Base-by-base conservation (phyloP, 495 filamentous ascomycete genomes). In the Podospora fimiseda region DNA sequence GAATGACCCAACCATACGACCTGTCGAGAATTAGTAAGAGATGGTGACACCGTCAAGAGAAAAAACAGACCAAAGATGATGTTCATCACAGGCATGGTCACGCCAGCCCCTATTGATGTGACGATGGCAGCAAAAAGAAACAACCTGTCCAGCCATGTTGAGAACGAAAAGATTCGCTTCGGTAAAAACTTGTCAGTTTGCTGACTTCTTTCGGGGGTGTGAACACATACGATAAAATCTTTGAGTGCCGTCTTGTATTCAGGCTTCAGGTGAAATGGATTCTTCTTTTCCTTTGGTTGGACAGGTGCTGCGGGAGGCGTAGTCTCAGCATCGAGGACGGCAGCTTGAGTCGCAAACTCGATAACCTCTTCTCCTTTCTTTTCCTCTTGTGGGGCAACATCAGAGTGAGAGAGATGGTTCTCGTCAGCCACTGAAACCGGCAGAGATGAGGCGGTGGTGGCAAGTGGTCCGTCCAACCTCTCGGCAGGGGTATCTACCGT, bases 91-190 rank as follows among this genome's bases (percentile, higher is more conserved):
- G 74, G 74, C 52, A 74, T 68, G 1, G 73, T 75, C n/a, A 74
- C 68, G 8, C 79, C 79, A 11, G 73, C 68, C 2, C 71, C 75
- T 50, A 81, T 71, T 1, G 76, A 74, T 1, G 70, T 69, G 11
- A 70, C n/a, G 3, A 70, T 48, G 2, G 77, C 67, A 13, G 68
- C 60, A 5, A 62, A 48, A n/a, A 77, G 58, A 11, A 74, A 47
- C 7, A 70, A 8, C 38, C 56, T 69, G 61, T 77, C 73, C 36
- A 59, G 57, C 67, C 64, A 70, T 64, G 74, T 74, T 43, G 74
- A 71, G 53, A 73, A 76, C 14, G 71, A 63, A 48, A 76, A 77
- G 23, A 77, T 76, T 41, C 74, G 69, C 74, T 77, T n/a, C 16
- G 20, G 8, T 15, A 14, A 4, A 63, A 58, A 15, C 57, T 44